phyloP scores from a whole-genome alignment of 2,329 filamentous ascomycete genomes.

The Colletotrichum sp. region DNA sequence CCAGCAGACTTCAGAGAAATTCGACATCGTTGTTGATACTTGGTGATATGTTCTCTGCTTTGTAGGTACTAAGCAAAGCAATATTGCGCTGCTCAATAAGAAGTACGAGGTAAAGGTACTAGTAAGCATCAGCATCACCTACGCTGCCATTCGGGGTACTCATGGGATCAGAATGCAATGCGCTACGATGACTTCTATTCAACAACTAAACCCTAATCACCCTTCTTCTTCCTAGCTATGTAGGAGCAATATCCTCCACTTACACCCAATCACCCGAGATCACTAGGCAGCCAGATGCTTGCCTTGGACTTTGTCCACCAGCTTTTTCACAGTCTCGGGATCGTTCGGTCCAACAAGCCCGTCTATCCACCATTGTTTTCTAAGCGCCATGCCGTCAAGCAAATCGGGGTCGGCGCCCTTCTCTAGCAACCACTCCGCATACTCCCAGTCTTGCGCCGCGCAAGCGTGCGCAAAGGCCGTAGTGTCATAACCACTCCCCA shows the following conservation, averaged over 20 bases:
- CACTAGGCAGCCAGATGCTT: background rate
- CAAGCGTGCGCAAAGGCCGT: background rate
- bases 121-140: background rate
- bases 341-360: background rate
- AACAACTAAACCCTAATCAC: background rate
- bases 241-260: background rate
- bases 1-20: background rate
- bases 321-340: background rate
- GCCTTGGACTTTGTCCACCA: background rate
- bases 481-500: background rate
- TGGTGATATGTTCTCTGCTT: fast-evolving
- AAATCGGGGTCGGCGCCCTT: background rate
- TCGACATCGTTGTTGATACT: background rate
- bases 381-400: background rate
- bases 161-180: fast-evolving
- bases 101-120: no score
- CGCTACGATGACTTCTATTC: background rate
- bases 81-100: fast-evolving
- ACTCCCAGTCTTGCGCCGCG: background rate
- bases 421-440: background rate
- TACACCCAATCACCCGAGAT: background rate
- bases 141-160: background rate
- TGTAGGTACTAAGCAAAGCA: background rate
- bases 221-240: background rate
- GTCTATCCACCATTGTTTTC: fast-evolving